Conservation (phyloP, 345 rosid species). For the Brassica rapa region DNA sequence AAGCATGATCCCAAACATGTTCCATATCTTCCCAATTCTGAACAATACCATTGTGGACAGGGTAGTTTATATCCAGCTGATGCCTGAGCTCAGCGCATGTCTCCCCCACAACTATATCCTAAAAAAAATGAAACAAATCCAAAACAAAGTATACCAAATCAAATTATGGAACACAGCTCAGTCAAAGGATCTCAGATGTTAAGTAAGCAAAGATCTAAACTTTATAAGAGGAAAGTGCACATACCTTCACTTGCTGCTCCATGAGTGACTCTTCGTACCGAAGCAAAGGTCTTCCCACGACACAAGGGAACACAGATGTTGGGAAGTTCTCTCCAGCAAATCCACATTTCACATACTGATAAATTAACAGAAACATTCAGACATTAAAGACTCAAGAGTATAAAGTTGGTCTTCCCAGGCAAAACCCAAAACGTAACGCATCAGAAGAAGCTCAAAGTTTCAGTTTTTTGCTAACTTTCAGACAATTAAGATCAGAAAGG, state of each 20-base stretch:
- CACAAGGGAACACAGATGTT: slow-evolving; percentile 91
- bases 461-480: slow-evolving; percentile 11
- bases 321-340: slow-evolving; percentile 98
- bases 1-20: slow-evolving; percentile 95
- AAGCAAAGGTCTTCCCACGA: slow-evolving; percentile 88
- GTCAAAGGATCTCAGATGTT: no score
- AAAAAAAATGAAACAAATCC: not conserved
- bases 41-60: slow-evolving; percentile 91
- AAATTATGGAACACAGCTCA: no score
- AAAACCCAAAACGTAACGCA: not conserved
- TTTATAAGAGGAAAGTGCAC: not conserved
- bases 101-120: slow-evolving; percentile 95
- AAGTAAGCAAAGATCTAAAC: no score
- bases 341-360: slow-evolving; percentile 96
- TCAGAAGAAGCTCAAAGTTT: not conserved
- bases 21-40: slow-evolving; percentile 99
- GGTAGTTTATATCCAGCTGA: slow-evolving; percentile 88
- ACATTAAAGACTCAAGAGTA: slow-evolving; percentile 18
- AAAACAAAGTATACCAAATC: not conserved
- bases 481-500: not conserved
- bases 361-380: not conserved
- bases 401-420: not conserved
- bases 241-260: slow-evolving; percentile 88
- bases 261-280: slow-evolving; percentile 89
- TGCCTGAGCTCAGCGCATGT: slow-evolving; percentile 81